phyloP scores from a whole-genome alignment of 163 green algal species.

The Scenedesmus sp. region DNA sequence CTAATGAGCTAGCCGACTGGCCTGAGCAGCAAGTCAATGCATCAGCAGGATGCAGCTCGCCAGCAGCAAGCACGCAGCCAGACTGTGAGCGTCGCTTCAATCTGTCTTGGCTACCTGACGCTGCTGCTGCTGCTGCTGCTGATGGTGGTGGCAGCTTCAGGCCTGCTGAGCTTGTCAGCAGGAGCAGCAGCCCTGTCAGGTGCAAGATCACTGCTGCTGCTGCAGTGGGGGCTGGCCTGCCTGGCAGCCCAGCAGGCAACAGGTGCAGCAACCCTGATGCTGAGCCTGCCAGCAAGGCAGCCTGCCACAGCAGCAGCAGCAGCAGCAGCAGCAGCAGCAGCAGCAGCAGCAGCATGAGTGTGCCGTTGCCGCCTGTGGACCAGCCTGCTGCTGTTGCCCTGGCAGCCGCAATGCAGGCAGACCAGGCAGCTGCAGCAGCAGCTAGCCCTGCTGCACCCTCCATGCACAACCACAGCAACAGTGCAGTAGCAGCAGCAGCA shows the following conservation, averaged over 20 bases:
- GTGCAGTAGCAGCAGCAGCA: not conserved
- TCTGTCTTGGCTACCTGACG: not conserved
- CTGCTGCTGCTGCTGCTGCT: not conserved
- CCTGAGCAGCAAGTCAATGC: not conserved
- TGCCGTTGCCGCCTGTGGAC: not conserved
- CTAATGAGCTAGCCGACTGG: not conserved
- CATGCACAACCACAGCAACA: not conserved
- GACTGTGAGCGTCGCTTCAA: not conserved
- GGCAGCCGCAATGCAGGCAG: not conserved
- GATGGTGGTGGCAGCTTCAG: not conserved
- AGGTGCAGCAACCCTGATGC: not conserved
- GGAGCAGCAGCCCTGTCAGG: not conserved
- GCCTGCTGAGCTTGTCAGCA: not conserved
- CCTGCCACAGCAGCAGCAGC: not conserved
- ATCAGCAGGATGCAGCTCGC: constrained; percentile 8
- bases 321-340: not conserved
- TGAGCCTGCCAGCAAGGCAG: not conserved
- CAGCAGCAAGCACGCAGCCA: not conserved
- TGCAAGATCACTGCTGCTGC: constrained; percentile 11
- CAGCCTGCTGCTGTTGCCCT: too few relatives aligned
- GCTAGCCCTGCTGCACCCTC: not conserved
- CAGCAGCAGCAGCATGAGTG: too few relatives aligned
- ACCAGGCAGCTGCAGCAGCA: not conserved
- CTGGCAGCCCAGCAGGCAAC: not conserved
- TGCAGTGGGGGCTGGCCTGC: not conserved